Evolutionary conservation across 2,329 filamentous ascomycete genomes (phyloP), one percentile per base, ranked within the genome.

Genomic region (Botrytis deweyae): DNA sequence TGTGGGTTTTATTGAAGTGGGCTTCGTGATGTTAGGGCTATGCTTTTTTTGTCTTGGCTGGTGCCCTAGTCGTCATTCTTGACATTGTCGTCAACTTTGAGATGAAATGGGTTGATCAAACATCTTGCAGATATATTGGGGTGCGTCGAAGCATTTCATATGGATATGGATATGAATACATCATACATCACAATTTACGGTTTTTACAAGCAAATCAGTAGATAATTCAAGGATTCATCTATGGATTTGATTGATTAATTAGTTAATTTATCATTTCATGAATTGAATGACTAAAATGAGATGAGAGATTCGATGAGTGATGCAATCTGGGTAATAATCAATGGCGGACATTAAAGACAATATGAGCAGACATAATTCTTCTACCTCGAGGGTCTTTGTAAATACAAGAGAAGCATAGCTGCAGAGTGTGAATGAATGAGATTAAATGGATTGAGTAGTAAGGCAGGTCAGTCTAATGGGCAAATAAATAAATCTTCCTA

Each of bases 321-420:
- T 29, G n/a, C n/a, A 29, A 1, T 18, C 0, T 55, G 16, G 3
- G 2, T 29, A 7, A 55, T 0, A 6, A 29, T 29, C 0, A 55
- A 55, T 29, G 12, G n/a, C 3, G 14, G 18, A 18, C 18, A 29
- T 55, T 3, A 14, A n/a, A 7, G 8, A 55, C 2, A 6, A 18
- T 14, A 4, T 52, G 25, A n/a, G 49, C 4, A 14, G 49, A 14
- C 4, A 5, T 5, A 52, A 3, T 25, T n/a, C 10, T 52, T 14
- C 10, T n/a, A 14, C 25, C 25, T 29, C 14, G 14, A 29, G 25
- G 6, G 52, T 55, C 25, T n/a, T n/a, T 25, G 10, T n/a, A n/a
- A 25, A 10, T 55, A n/a, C 5, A 55, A 55, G 10, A 55, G 12
- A 4, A 2, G 14, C 10, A 52, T 4, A 12, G 9, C 10, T 1